These are phyloP conservation scores for Francoa sonchifolia DNA, from an alignment of 441 rosid genomes.

Conservation along the genomic window DNA sequence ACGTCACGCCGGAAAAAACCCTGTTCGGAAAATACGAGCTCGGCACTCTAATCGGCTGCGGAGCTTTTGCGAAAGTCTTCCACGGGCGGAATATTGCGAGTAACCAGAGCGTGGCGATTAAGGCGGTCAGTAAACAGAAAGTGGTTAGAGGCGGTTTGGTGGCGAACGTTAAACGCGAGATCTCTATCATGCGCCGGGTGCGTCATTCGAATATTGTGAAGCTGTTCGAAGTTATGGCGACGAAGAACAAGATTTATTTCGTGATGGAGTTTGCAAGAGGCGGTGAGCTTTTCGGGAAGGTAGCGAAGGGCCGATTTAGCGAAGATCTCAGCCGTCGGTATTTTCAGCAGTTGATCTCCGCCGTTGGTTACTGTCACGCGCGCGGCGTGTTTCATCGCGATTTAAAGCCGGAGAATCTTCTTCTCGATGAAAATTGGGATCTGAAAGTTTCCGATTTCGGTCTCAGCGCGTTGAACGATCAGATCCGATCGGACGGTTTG, in stretches of 20 bases:
- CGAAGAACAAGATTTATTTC: constrained; percentile 46
- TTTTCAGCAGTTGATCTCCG: constrained; percentile 72
- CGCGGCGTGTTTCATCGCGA: constrained; percentile 60
- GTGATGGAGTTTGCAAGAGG: constrained; percentile 76
- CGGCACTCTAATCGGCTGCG: constrained; percentile 77
- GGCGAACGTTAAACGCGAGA: constrained; percentile 59
- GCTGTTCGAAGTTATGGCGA: constrained; percentile 50
- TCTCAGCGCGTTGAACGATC: constrained; percentile 41
- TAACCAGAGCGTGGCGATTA: constrained; percentile 70
- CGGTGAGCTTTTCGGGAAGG: constrained; percentile 66
- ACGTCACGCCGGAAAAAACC: constrained; percentile 2
- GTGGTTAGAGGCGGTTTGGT: constrained; percentile 29
- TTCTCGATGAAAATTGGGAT: constrained; percentile 55
- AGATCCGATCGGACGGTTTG: constrained; percentile 40
- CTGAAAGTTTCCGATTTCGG: constrained; percentile 89
- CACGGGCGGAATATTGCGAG: constrained; percentile 48
- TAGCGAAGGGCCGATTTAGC: constrained; percentile 59
- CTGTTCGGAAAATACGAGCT: constrained; percentile 72
- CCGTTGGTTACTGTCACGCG: constrained; percentile 57
- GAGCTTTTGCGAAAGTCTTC: constrained; percentile 87
- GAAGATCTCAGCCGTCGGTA: constrained; percentile 69
- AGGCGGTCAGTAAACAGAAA: constrained; percentile 62
- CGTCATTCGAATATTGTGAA: constrained; percentile 57
- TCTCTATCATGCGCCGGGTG: constrained; percentile 66
- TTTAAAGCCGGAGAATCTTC: constrained; percentile 50